These are phyloP conservation scores for Asclepias syriaca DNA, from an alignment of 257 asterid genomes.

Conservation along the genomic window DNA sequence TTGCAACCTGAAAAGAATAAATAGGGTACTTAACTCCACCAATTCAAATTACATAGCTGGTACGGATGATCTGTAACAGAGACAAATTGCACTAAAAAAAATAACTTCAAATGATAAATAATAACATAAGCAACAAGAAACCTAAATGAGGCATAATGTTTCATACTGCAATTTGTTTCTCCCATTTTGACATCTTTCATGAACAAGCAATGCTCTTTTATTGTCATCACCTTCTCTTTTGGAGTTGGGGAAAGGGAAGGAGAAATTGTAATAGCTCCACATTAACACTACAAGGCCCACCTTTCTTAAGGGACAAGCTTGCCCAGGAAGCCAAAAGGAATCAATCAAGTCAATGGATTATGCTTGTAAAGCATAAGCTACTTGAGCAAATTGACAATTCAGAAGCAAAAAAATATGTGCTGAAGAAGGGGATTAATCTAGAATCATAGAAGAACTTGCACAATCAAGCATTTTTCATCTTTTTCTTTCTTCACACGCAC, in stretches of 20 bases:
- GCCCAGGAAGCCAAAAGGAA: background rate
- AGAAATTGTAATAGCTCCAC: background rate
- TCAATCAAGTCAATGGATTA: background rate
- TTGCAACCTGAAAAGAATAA: slow-evolving; percentile 61
- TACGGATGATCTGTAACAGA: background rate
- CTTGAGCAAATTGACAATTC: background rate
- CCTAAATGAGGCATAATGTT: background rate
- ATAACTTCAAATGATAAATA: background rate
- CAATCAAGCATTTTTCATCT: background rate
- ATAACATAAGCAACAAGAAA: background rate
- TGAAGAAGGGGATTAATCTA: background rate
- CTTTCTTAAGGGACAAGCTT: background rate
- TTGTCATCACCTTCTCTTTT: background rate
- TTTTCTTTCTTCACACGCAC: background rate
- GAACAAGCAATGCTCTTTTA: slow-evolving; percentile 1
- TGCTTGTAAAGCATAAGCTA: background rate
- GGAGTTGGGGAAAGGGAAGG: background rate
- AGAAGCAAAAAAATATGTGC: background rate
- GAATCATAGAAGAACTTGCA: background rate
- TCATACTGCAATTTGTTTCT: background rate
- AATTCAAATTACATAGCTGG: slow-evolving; percentile 6
- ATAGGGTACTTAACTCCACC: slow-evolving; percentile 8
- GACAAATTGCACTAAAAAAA: background rate
- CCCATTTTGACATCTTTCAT: background rate
- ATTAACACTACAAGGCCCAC: background rate